Conservation (phyloP, 2,329 filamentous ascomycete species). For the Tolypocladium ovalisporum region DNA sequence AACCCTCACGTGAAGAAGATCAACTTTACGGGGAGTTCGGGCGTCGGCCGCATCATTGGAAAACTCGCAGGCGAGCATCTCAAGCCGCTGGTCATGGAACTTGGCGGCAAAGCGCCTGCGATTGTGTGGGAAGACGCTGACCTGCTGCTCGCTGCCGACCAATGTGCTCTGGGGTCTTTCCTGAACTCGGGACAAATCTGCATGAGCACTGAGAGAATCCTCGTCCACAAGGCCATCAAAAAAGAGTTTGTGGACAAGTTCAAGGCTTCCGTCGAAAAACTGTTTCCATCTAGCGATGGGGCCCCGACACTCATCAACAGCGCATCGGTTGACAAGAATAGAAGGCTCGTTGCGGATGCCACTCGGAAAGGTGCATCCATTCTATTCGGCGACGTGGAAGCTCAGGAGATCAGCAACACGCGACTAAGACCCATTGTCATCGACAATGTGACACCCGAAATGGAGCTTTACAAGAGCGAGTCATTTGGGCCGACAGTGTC, state of each 20-base stretch:
- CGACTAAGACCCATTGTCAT: constrained; percentile 56
- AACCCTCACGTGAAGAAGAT: constrained; percentile 63
- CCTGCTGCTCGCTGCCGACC: constrained; percentile 56
- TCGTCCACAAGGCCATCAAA: constrained; percentile 39
- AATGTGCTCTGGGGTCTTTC: constrained; percentile 61
- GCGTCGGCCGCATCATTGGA: constrained; percentile 63
- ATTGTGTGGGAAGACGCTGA: constrained; percentile 76
- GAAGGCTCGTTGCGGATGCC: constrained; percentile 56
- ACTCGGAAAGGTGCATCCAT: constrained; percentile 52
- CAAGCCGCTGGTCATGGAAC: constrained; percentile 71
- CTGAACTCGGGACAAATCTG: constrained; percentile 71
- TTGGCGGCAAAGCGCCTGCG: constrained; percentile 72
- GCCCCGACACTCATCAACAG: constrained; percentile 60
- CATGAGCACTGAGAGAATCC: constrained; percentile 72
- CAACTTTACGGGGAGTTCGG: constrained; percentile 75
- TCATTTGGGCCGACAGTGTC: constrained; percentile 69
- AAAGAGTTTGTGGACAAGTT: constrained; percentile 35
- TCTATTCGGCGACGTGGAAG: constrained; percentile 25
- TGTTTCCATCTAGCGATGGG: constrained; percentile 47
- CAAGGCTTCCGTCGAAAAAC: constrained; percentile 23
- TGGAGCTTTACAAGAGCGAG: constrained; percentile 68
- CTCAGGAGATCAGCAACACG: constrained; percentile 20
- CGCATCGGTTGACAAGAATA: constrained; percentile 54
- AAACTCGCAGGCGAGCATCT: constrained; percentile 58
- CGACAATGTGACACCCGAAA: constrained; percentile 45